phyloP scores from a whole-genome alignment of 2,329 filamentous ascomycete genomes.

The Pyrenophora seminiperda region DNA sequence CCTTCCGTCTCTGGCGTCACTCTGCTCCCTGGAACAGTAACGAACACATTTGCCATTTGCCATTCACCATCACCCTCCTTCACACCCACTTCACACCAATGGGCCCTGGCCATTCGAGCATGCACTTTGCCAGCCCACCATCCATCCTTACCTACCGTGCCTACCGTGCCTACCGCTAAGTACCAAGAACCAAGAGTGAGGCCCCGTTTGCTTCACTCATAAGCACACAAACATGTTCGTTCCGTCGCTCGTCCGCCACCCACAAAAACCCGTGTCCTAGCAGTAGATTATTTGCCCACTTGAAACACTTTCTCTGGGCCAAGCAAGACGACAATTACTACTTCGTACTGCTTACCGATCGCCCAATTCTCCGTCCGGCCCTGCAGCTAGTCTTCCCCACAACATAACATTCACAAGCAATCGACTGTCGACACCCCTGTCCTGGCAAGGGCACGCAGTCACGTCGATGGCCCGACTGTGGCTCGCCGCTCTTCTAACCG shows the following conservation, averaged over 20 bases:
- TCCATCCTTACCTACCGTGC: too few relatives aligned
- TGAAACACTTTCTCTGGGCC: constrained; percentile 15
- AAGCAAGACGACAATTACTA: constrained; percentile 24
- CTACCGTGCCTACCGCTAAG: too few relatives aligned
- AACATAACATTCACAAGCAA: constrained; percentile 13
- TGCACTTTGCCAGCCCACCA: constrained; percentile 18
- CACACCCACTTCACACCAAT: constrained; percentile 19
- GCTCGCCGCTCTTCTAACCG: constrained; percentile 20
- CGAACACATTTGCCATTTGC: not conserved
- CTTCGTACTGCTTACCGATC: constrained; percentile 14
- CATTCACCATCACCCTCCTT: constrained; percentile 1
- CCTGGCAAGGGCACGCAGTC: constrained; percentile 26
- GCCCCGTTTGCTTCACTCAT: constrained; percentile 31
- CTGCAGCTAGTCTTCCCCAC: constrained; percentile 22
- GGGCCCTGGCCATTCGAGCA: not conserved
- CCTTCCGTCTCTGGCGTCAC: constrained; percentile 8
- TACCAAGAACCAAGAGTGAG: not conserved
- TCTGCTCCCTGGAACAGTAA: not conserved
- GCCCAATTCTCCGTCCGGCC: constrained; percentile 16
- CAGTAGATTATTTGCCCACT: constrained; percentile 44
- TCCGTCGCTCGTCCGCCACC: constrained; percentile 9
- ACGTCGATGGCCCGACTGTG: constrained; percentile 12
- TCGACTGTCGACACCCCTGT: constrained; percentile 21
- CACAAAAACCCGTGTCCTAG: not conserved
- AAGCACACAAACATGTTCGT: constrained; percentile 22